Percentiles rank a stretch among this genome's conserved stretches.
phyloP scores from a whole-genome alignment of 2,329 filamentous ascomycete species.

The Diaporthe ampelina region DNA sequence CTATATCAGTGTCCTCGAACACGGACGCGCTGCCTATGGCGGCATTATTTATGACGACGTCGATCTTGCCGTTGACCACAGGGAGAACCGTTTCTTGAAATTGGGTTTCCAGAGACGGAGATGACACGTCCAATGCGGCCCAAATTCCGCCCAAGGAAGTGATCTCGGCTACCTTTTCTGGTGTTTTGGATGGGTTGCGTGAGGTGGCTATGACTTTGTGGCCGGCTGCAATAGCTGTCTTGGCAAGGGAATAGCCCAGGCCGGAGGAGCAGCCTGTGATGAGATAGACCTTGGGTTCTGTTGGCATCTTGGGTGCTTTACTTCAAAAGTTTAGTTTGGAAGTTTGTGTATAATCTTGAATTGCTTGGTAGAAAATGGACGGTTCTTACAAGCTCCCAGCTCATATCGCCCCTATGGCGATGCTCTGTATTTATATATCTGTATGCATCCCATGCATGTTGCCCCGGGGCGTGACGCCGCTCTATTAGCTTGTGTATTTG shows the following conservation, averaged over 20 bases:
- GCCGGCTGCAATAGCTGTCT: slow-evolving; percentile 33
- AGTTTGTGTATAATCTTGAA: background rate
- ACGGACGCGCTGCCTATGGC: slow-evolving; percentile 41
- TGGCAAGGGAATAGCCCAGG: slow-evolving; percentile 34
- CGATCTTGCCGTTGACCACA: slow-evolving; percentile 20
- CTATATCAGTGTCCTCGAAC: slow-evolving; percentile 15
- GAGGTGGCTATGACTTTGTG: slow-evolving; percentile 40
- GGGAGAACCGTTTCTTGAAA: slow-evolving; percentile 24
- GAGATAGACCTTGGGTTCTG: slow-evolving; percentile 34
- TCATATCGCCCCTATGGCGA: background rate
- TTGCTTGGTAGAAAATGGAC: background rate
- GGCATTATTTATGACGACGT: slow-evolving; percentile 44
- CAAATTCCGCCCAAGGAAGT: slow-evolving; percentile 25
- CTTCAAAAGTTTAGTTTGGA: background rate
- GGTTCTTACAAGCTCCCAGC: background rate
- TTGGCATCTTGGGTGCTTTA: slow-evolving; percentile 13
- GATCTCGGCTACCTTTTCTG: slow-evolving; percentile 28
- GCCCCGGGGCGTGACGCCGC: too few species aligned
- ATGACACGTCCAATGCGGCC: slow-evolving; percentile 35
- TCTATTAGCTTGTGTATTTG: background rate
- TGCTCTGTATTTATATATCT: background rate
- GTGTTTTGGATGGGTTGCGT: slow-evolving; percentile 32
- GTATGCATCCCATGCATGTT: background rate
- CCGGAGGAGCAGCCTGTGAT: slow-evolving; percentile 39
- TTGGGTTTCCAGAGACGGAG: slow-evolving; percentile 20